A percentile compares a stretch with the other conserved stretches of the same genome.
Conservation (phyloP, 2,329 filamentous ascomycete genomes). For the Diaporthe ampelina region DNA sequence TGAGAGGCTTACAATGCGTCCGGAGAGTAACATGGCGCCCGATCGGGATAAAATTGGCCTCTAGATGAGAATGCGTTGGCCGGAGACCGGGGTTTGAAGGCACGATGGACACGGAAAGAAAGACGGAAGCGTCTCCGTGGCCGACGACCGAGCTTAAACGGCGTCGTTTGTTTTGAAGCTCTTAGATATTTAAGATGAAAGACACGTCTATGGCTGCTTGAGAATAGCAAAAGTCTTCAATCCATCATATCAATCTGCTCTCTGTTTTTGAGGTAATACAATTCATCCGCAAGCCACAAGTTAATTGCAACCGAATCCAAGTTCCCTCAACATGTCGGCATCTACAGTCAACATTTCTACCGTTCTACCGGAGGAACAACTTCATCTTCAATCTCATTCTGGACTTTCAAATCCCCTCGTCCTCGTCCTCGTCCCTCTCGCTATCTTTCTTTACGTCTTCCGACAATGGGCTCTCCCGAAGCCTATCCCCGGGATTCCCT, state of each 20-base stretch:
- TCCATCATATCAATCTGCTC: not conserved
- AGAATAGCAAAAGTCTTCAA: no score
- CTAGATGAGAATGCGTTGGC: no score
- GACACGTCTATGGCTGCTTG: not conserved
- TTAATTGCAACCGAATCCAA: no score
- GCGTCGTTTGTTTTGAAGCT: not conserved
- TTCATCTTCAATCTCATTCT: not conserved
- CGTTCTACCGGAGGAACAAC: not conserved
- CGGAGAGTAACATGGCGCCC: no score
- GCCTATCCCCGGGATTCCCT: slow-evolving; percentile 50
- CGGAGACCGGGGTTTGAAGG: no score
- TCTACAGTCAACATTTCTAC: not conserved
- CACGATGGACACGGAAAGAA: not conserved
- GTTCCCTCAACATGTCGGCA: not conserved
- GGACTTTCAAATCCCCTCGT: not conserved
- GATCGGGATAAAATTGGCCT: no score
- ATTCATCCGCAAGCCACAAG: no score
- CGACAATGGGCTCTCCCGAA: slow-evolving; percentile 44
- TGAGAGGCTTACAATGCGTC: not conserved
- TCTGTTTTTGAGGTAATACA: not conserved
- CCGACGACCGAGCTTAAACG: not conserved
- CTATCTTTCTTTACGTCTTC: not conserved
- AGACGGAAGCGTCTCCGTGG: no score
- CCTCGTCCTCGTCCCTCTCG: not conserved
- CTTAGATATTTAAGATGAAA: not conserved